A percentile compares a stretch with the other conserved stretches of the same genome.
These are phyloP conservation scores for Pichia sp. DNA, from an alignment of 1,139 yeast genomes.

Conservation along the genomic window DNA sequence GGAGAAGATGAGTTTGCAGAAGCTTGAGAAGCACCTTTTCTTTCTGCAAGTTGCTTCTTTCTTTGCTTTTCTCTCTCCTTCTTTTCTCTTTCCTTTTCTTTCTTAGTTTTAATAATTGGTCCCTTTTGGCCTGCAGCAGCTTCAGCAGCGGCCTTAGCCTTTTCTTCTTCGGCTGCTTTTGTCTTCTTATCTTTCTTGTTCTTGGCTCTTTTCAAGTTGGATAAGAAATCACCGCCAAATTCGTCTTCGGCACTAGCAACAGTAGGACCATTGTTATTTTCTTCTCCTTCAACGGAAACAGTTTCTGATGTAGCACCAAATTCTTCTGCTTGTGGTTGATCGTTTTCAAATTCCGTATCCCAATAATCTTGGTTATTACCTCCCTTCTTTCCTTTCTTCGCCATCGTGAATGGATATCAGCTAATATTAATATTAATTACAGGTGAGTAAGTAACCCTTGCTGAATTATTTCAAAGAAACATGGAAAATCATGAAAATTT, in stretches of 20 bases:
- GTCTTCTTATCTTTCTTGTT: constrained; percentile 40
- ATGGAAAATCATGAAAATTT: not conserved
- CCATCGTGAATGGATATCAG: constrained; percentile 19
- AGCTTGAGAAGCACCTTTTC: constrained; percentile 62
- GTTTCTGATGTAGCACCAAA: constrained; percentile 23
- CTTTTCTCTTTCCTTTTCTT: constrained; percentile 96
- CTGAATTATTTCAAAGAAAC: too few species aligned
- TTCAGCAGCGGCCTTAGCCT: constrained; percentile 19
- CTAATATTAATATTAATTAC: not conserved
- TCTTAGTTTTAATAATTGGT: constrained; percentile 79
- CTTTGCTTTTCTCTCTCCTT: constrained; percentile 93
- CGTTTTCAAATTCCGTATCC: constrained; percentile 71
- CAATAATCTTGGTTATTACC: constrained; percentile 53
- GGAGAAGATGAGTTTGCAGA: constrained; percentile 16
- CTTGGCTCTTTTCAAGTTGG: constrained; percentile 73
- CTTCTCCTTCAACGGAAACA: constrained; percentile 17
- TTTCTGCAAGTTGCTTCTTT: constrained; percentile 86
- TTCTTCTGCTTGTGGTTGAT: constrained; percentile 47
- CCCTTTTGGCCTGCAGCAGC: constrained; percentile 33
- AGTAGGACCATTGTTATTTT: constrained; percentile 14
- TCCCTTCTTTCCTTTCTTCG: constrained; percentile 40
- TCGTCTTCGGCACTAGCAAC: constrained; percentile 38
- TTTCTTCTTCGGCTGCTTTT: constrained; percentile 29
- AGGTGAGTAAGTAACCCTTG: not conserved
- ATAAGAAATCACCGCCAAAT: constrained; percentile 61